These are phyloP conservation scores for Straminergon stramineum DNA, from an alignment of 225 moss, liverwort and hornwort genomes.

Conservation along the genomic window DNA sequence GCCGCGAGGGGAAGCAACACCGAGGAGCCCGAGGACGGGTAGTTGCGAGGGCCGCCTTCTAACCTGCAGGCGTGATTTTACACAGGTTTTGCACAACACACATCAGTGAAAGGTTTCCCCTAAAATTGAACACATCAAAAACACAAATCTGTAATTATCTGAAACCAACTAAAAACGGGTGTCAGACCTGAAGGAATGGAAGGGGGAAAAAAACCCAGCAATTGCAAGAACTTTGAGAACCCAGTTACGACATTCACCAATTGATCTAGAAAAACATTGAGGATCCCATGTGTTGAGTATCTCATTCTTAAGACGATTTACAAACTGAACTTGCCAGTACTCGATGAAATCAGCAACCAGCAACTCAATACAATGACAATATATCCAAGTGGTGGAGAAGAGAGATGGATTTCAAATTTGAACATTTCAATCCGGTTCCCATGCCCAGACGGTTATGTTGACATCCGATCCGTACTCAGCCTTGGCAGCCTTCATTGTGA, in stretches of 20 bases:
- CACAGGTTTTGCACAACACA: neutral
- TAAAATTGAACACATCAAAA: too few species aligned
- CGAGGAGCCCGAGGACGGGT: conserved; percentile 41
- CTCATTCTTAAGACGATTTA: neutral
- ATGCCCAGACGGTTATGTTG: neutral
- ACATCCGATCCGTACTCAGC: neutral
- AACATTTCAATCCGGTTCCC: neutral
- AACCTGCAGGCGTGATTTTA: neutral
- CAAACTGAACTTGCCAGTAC: neutral
- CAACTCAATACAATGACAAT: neutral
- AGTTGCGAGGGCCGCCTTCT: conserved; percentile 40
- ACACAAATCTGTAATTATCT: neutral
- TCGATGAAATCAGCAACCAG: neutral
- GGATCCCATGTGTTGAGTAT: neutral
- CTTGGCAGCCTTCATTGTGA: neutral
- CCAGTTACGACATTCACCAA: neutral
- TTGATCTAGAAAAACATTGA: neutral
- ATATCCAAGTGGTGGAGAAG: neutral
- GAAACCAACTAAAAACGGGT: neutral
- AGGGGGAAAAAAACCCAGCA: neutral
- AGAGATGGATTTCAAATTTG: neutral
- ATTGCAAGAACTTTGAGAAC: neutral
- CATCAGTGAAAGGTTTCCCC: neutral
- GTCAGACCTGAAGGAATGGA: neutral
- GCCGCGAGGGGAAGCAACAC: conserved; percentile 30